Conservation (phyloP, 2,329 filamentous ascomycete genomes). For the Penicillium sp. region DNA sequence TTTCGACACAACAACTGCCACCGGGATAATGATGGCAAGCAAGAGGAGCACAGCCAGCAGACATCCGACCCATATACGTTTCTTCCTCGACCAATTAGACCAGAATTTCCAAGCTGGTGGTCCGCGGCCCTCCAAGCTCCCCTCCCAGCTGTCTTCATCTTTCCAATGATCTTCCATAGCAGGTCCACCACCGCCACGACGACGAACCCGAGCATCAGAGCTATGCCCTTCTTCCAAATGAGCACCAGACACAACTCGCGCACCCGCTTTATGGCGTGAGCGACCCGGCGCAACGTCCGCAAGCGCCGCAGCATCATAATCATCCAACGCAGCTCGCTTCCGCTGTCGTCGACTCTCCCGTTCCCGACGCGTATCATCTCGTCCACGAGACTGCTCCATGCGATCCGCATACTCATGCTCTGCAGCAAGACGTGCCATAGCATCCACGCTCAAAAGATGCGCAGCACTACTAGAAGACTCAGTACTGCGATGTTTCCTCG, state of each 20-base stretch:
- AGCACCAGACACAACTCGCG: slow-evolving; percentile 67
- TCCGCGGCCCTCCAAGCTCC: slow-evolving; percentile 32
- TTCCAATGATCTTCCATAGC: slow-evolving; percentile 50
- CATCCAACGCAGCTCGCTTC: slow-evolving; percentile 26
- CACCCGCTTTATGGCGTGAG: slow-evolving; percentile 50
- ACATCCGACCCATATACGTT: slow-evolving; percentile 52
- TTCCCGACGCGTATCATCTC: slow-evolving; percentile 24
- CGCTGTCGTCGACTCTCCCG: slow-evolving; percentile 27
- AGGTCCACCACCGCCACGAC: slow-evolving; percentile 35
- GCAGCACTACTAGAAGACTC: slow-evolving; percentile 45
- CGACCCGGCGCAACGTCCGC: slow-evolving; percentile 25
- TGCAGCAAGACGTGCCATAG: slow-evolving; percentile 65
- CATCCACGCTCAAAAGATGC: slow-evolving; percentile 50
- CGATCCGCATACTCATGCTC: slow-evolving; percentile 57
- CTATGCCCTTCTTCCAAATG: slow-evolving; percentile 64
- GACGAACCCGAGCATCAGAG: slow-evolving; percentile 49
- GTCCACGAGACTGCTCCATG: slow-evolving; percentile 44
- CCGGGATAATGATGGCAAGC: slow-evolving; percentile 65
- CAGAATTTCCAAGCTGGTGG: slow-evolving; percentile 37
- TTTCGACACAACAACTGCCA: slow-evolving; percentile 65
- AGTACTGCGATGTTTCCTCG: slow-evolving; percentile 40
- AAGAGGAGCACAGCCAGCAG: slow-evolving; percentile 55
- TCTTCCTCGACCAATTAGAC: slow-evolving; percentile 34
- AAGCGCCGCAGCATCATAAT: slow-evolving; percentile 17
- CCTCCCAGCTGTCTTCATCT: slow-evolving; percentile 41